Percentiles rank a stretch among this genome's conserved stretches.
Conservation (phyloP, 1,139 yeast species). For the Zygoascus meyerae region DNA sequence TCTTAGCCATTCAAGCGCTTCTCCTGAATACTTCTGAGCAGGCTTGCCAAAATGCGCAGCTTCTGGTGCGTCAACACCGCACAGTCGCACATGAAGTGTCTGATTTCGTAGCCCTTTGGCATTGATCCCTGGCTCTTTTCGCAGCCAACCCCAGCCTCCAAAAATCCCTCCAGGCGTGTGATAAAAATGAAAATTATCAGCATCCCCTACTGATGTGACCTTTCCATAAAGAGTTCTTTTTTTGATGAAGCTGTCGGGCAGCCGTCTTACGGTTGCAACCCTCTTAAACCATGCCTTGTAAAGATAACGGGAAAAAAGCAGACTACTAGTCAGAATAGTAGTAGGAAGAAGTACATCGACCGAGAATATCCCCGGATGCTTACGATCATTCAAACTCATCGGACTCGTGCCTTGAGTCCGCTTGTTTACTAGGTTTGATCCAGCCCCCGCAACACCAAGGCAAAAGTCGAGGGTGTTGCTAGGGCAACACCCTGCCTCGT, state of each 20-base stretch:
- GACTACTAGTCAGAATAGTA: conserved; percentile 21
- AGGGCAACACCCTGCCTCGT: too few species aligned
- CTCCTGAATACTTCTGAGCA: conserved; percentile 83
- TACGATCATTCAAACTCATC: background rate
- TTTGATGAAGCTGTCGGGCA: conserved; percentile 32
- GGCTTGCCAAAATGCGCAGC: conserved; percentile 92
- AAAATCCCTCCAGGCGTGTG: conserved; percentile 90
- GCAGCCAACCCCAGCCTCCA: conserved; percentile 92
- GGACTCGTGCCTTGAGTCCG: too few species aligned
- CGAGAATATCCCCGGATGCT: conserved; percentile 12
- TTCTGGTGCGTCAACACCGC: conserved; percentile 99
- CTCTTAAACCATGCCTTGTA: conserved; percentile 31
- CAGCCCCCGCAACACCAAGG: too few species aligned
- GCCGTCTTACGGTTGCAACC: conserved; percentile 27
- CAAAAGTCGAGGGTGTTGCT: too few species aligned
- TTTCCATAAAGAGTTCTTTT: conserved; percentile 57
- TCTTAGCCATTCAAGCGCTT: conserved; percentile 74
- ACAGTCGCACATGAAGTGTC: conserved; percentile 57
- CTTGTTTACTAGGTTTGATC: too few species aligned
- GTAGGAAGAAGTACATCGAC: conserved; percentile 24
- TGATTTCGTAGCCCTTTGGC: conserved; percentile 32
- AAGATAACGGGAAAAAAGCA: conserved; percentile 26
- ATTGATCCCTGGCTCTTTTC: conserved; percentile 46
- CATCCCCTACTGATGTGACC: conserved; percentile 93
- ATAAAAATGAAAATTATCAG: conserved; percentile 86